Evolutionary conservation across 192 early-diverging fungal species (phyloP), one percentile per base, ranked within the genome.

Genomic region (Polychytrium aggregatum): DNA sequence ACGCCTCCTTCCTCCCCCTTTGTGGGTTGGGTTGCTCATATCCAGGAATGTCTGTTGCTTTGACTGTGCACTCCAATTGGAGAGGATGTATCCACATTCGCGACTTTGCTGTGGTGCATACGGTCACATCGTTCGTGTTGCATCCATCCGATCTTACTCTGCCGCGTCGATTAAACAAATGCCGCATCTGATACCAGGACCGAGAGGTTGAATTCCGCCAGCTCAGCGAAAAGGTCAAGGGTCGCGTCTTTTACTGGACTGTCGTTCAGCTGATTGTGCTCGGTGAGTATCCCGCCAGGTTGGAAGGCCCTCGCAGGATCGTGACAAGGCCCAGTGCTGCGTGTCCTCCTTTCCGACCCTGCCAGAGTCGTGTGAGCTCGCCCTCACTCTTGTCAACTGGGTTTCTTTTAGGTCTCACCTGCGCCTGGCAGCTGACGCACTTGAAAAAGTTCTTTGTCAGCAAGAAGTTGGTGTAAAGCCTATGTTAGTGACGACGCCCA

Each of bases 121-220:
- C 14, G 10, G 10, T 14, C 17, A n/a, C 30, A 39, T 16, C 37
- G n/a, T n/a, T n/a, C n/a, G n/a, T n/a, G n/a, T n/a, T n/a, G n/a
- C n/a, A n/a, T n/a, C n/a, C n/a, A n/a, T n/a, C n/a, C n/a, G n/a
- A n/a, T n/a, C n/a, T n/a, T n/a, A n/a, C n/a, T n/a, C n/a, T n/a
- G n/a, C n/a, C n/a, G n/a, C n/a, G n/a, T n/a, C n/a, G n/a, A n/a
- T n/a, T n/a, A n/a, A n/a, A n/a, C n/a, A n/a, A n/a, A n/a, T n/a
- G n/a, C n/a, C n/a, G 17, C n/a, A 50, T 29, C 2, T 25, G 6
- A 3, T 7, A 3, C 21, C 53, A 88, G 83, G 87, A 92, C 50
- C 72, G 85, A 25, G 92, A 98, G 59, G 72, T 69, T 22, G 88
- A 89, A 72, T 96, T 95, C 73, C 81, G 92, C 50, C 68, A 87